A percentile compares a stretch with the other conserved stretches of the same genome.
Conservation (phyloP, 2,329 filamentous ascomycete genomes). For the Fusarium oligoseptatum region DNA sequence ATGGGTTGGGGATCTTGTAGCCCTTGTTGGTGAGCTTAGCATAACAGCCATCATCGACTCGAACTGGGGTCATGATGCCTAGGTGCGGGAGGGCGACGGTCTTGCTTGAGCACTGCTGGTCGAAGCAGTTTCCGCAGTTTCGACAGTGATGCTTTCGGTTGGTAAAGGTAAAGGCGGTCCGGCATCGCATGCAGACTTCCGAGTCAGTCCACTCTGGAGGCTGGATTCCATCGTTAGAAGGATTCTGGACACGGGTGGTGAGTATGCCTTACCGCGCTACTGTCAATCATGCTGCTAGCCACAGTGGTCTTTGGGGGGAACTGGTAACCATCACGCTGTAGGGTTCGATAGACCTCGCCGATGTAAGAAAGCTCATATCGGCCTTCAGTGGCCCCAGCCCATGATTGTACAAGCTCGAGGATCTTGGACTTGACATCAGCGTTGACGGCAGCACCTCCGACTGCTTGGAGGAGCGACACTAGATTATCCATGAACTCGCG, state of each 20-base stretch:
- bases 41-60: constrained; percentile 97
- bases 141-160: constrained; percentile 98
- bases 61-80: constrained; percentile 89
- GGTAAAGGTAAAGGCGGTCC: constrained; percentile 95
- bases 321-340: constrained; percentile 87
- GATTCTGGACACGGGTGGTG: no score
- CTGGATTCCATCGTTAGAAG: constrained; percentile 57
- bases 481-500: constrained; percentile 99
- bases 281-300: constrained; percentile 97
- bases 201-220: constrained; percentile 98
- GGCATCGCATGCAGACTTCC: constrained; percentile 98
- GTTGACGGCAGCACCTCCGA: constrained; percentile 81
- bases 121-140: constrained; percentile 98
- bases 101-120: constrained; percentile 94
- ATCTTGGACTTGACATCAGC: constrained; percentile 90
- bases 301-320: constrained; percentile 91
- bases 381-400: constrained; percentile 90
- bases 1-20: constrained; percentile 54
- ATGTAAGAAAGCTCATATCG: constrained; percentile 88
- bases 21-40: constrained; percentile 85
- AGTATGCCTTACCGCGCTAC: constrained; percentile 81
- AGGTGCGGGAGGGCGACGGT: constrained; percentile 89
- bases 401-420: constrained; percentile 91
- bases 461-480: constrained; percentile 87
- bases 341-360: constrained; percentile 83